A percentile compares a stretch with the other conserved stretches of the same genome.
These are phyloP conservation scores for Colletotrichum australisinense DNA, from an alignment of 2,329 filamentous ascomycete species.

Conservation along the genomic window DNA sequence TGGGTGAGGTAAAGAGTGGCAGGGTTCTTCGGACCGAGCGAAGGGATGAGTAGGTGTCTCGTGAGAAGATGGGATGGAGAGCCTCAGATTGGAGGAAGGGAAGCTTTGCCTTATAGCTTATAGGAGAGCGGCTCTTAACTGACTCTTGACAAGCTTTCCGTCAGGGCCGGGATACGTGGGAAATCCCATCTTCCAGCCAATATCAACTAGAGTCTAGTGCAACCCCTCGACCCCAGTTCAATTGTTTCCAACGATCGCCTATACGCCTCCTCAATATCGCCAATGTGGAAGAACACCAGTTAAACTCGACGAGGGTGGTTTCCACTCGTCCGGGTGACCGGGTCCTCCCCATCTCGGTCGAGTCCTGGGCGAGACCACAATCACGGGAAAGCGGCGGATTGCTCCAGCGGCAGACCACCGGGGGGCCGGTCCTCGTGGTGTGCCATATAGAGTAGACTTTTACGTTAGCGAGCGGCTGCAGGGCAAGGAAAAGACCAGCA, in stretches of 20 bases:
- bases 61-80: background rate
- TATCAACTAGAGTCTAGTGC: background rate
- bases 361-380: constrained; percentile 19
- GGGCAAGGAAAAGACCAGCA: background rate
- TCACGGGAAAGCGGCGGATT: background rate
- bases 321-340: constrained; percentile 1
- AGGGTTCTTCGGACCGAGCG: background rate
- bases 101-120: no score
- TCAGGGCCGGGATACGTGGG: constrained; percentile 5
- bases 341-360: background rate
- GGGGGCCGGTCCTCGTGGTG: background rate
- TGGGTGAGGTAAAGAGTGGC: background rate
- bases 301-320: background rate
- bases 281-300: background rate
- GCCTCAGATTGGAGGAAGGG: background rate
- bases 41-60: background rate
- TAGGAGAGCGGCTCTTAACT: background rate
- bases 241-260: background rate
- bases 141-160: constrained; percentile 5
- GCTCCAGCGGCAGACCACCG: background rate
- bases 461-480: background rate
- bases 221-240: background rate
- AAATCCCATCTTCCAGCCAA: background rate
- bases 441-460: constrained; percentile 21
- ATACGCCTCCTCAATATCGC: constrained; percentile 6